These are phyloP conservation scores for Asterella californica DNA, from an alignment of 225 moss, liverwort and hornwort genomes.

Conservation along the genomic window DNA sequence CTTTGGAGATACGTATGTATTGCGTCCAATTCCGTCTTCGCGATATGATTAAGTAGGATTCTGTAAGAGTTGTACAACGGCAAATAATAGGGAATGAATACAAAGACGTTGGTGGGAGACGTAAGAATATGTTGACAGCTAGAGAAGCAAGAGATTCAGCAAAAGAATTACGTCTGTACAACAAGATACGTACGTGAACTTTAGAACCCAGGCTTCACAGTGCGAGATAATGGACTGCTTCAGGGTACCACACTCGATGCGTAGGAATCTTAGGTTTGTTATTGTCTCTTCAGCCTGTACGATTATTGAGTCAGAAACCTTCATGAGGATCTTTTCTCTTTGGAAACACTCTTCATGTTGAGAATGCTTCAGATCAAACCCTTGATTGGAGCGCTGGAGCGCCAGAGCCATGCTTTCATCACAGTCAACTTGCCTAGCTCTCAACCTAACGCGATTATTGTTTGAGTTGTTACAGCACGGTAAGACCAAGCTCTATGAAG, in stretches of 20 bases:
- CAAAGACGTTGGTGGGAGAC: background rate
- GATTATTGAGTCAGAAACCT: background rate
- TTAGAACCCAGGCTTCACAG: conserved; percentile 70
- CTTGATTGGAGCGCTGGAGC: background rate
- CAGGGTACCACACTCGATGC: conserved; percentile 60
- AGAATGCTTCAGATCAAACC: background rate
- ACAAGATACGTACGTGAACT: conserved; percentile 59
- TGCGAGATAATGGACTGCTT: conserved; percentile 72
- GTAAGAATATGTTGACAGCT: background rate
- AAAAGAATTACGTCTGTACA: background rate
- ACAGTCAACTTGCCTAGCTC: background rate
- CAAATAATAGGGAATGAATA: background rate
- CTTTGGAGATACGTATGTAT: conserved; percentile 57
- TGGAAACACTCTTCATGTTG: background rate
- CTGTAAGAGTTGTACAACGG: conserved; percentile 32
- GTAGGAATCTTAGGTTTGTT: conserved; percentile 60
- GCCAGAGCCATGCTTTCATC: background rate
- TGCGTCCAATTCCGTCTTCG: conserved; percentile 59
- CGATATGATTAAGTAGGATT: conserved; percentile 60
- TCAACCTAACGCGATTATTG: background rate
- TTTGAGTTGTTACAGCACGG: background rate
- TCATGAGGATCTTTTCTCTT: background rate
- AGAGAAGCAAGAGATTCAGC: background rate
- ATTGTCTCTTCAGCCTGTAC: conserved; percentile 70
- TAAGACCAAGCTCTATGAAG: too few relatives aligned